phyloP scores from a whole-genome alignment of 768 basidiomycete species.

The Kwoniella sp. region DNA sequence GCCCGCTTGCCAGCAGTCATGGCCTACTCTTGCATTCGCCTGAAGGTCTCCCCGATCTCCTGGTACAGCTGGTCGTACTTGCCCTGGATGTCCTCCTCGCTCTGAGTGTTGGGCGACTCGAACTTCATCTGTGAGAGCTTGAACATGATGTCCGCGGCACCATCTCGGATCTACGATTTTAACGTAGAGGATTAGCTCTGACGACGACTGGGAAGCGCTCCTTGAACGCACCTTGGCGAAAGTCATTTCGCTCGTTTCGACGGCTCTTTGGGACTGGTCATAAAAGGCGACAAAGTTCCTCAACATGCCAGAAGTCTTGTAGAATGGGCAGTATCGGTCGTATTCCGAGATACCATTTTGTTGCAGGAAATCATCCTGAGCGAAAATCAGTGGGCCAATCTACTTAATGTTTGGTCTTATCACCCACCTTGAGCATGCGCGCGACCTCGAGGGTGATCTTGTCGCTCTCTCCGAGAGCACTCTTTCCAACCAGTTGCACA shows the following conservation, averaged over 20 bases:
- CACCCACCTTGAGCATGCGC: slow-evolving; percentile 72
- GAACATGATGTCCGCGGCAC: slow-evolving; percentile 81
- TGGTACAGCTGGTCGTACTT: slow-evolving; percentile 73
- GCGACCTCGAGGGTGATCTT: slow-evolving; percentile 98
- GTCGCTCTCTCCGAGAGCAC: slow-evolving; percentile 90
- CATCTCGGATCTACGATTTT: slow-evolving; percentile 76
- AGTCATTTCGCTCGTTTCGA: slow-evolving; percentile 65
- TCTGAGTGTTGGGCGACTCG: slow-evolving; percentile 85
- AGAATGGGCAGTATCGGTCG: slow-evolving; percentile 95
- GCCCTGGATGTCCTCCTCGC: slow-evolving; percentile 73
- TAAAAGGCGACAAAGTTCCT: slow-evolving; percentile 91
- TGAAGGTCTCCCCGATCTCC: slow-evolving; percentile 88
- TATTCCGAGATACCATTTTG: slow-evolving; percentile 99
- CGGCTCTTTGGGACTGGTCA: slow-evolving; percentile 79
- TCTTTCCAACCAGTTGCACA: slow-evolving; percentile 98
- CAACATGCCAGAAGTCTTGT: slow-evolving; percentile 96
- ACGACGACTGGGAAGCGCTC: not conserved
- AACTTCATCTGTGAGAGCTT: slow-evolving; percentile 99
- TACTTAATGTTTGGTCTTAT: not conserved
- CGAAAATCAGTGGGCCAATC: not conserved
- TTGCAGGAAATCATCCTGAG: slow-evolving; percentile 55
- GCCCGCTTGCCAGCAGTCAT: not conserved
- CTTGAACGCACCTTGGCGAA: slow-evolving; percentile 44
- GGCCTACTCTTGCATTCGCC: slow-evolving; percentile 47
- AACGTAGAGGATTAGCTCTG: no score